Percentiles rank a stretch among this genome's conserved stretches.
These are phyloP conservation scores for Emericellopsis atlantica DNA, from an alignment of 2,329 filamentous ascomycete species.

Conservation along the genomic window DNA sequence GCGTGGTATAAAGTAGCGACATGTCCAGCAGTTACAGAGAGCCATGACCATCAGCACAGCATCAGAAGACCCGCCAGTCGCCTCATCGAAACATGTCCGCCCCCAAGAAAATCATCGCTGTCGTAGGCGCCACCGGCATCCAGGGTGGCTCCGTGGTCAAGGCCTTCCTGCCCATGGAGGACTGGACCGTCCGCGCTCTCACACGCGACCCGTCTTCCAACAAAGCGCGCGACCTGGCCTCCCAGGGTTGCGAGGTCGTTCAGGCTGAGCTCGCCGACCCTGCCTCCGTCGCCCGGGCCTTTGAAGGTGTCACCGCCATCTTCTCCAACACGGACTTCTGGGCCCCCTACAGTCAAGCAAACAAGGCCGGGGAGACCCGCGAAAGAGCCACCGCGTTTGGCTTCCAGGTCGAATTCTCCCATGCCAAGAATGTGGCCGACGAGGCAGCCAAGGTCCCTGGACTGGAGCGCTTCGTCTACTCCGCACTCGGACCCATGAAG, in stretches of 20 bases:
- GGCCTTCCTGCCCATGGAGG: constrained; percentile 21
- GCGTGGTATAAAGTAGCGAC: too few species aligned
- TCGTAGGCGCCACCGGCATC: constrained; percentile 32
- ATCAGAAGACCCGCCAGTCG: too few species aligned
- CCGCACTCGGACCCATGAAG: constrained; percentile 31
- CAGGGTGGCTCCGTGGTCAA: constrained; percentile 35
- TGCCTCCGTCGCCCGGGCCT: constrained; percentile 22
- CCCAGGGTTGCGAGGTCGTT: constrained; percentile 27
- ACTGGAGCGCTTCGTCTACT: constrained; percentile 33
- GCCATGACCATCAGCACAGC: too few species aligned
- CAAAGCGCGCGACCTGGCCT: constrained; percentile 23
- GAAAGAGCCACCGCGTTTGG: constrained; percentile 21
- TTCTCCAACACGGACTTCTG: constrained; percentile 42
- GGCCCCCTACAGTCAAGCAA: constrained; percentile 22
- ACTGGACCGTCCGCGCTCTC: constrained; percentile 29
- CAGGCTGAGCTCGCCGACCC: constrained; percentile 28
- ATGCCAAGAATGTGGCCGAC: constrained; percentile 40
- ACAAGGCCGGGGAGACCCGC: constrained; percentile 19
- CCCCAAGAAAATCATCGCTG: constrained; percentile 18
- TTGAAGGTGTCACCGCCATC: constrained; percentile 28
- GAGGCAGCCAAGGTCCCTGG: constrained; percentile 25
- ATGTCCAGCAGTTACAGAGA: too few species aligned
- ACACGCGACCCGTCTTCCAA: constrained; percentile 27
- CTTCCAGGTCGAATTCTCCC: constrained; percentile 29
- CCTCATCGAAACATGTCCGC: neutral